Evolutionary conservation across 2,329 filamentous ascomycete genomes (phyloP).

Genomic region (Gnomoniopsis smithogilvyi): DNA sequence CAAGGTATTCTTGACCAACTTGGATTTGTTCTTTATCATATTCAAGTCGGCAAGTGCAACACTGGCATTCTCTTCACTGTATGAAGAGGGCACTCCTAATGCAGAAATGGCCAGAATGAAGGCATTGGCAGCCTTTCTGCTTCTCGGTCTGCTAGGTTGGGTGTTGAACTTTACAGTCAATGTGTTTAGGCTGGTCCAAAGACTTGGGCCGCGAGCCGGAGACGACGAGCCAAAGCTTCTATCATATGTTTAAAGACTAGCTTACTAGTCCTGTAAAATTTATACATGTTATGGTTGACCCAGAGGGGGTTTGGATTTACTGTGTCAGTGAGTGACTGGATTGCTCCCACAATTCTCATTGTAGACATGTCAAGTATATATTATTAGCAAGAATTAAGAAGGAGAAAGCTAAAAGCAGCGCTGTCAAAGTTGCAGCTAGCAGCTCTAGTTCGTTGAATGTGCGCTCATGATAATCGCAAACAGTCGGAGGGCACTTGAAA

Average conservation of each 20-base stretch:
- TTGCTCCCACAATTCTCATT: no score
- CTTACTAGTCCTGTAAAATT: neutral
- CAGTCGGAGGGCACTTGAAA: no score
- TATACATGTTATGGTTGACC: neutral
- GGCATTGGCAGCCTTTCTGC: constrained; percentile 72
- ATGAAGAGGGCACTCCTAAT: constrained; percentile 43
- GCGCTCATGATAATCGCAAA: no score
- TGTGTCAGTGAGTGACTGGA: no score
- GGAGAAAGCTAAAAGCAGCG: no score
- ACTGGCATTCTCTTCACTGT: constrained; percentile 81
- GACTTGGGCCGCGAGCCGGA: constrained; percentile 55
- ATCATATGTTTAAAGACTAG: neutral
- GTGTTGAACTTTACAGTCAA: constrained; percentile 85
- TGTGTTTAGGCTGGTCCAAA: constrained; percentile 66
- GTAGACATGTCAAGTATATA: no score
- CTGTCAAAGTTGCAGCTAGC: no score
- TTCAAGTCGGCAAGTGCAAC: constrained; percentile 94
- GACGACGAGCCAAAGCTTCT: constrained; percentile 35
- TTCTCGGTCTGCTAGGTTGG: constrained; percentile 86
- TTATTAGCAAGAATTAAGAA: no score
- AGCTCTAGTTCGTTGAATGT: no score
- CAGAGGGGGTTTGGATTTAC: no score
- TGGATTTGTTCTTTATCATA: constrained; percentile 95
- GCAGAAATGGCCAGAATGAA: constrained; percentile 27
- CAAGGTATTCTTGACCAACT: constrained; percentile 84